Base-by-base conservation (phyloP, 1,284 basidiomycete species). In the Moniliophthora roreri region DNA sequence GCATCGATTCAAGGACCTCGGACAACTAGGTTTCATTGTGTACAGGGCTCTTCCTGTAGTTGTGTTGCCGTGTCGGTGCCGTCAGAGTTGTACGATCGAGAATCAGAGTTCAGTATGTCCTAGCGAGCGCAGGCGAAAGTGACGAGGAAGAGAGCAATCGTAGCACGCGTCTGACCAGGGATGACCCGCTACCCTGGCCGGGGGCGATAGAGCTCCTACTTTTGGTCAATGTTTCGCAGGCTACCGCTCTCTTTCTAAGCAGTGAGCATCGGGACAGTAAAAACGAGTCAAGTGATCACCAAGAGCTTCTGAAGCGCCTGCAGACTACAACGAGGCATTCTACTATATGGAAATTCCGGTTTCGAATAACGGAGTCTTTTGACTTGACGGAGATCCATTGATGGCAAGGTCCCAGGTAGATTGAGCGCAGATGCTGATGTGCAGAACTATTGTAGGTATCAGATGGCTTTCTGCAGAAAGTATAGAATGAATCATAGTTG, bases 251-350 rank as follows among this genome's bases (percentile, higher is more conserved):
- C 28, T 32, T 32, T 32, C 28, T 32, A 6, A 11, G 11, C 28
- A 32, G 6, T 46, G 24, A 28, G 44, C 16, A 46, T 28, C n/a
- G 15, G 24, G 18, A 15, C 24, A 15, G 18, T 7, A 26, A 13
- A 46, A 46, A 28, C 15, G 21, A 42, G 35, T 52, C 51, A 52
- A 21, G 34, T 35, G 41, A 38, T 16, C 28, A 24, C n/a, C 36
- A n/a, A 39, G 35, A 21, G 45, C 24, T 54, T 51, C 23, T 48
- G 42, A 37, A 45, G 49, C 24, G 48, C 51, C 51, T 50, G 51
- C 51, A 38, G 35, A 51, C 45, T 48, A 47, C 50, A 42, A 48
- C 44, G 55, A 56, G 55, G 55, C 55, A 53, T 38, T 39, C 46
- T 38, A 44, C 35, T 34, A 50, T 41, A 51, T 35, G 45, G 54